A percentile compares a stretch with the other conserved stretches of the same genome.
These are phyloP conservation scores for Mimosa bimucronata DNA, from an alignment of 306 rosid species.

Conservation along the genomic window DNA sequence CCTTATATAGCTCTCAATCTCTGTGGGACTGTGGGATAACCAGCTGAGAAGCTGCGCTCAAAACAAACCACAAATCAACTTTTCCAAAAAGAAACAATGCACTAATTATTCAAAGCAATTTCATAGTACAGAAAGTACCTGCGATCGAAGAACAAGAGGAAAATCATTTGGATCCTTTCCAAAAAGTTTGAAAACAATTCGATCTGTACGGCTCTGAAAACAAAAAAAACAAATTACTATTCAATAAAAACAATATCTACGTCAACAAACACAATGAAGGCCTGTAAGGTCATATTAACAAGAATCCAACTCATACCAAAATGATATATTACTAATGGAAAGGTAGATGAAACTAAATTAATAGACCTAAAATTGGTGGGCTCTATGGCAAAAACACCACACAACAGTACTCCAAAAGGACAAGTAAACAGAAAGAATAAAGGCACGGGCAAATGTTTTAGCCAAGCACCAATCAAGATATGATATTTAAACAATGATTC, in stretches of 20 bases:
- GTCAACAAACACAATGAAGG: conserved; percentile 1
- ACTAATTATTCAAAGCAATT: conserved; percentile 29
- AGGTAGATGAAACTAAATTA: conserved; percentile 26
- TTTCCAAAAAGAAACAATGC: conserved; percentile 22
- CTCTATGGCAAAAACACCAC: not conserved
- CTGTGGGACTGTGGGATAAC: conserved; percentile 80
- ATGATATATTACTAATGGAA: conserved; percentile 9
- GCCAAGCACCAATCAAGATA: conserved; percentile 1
- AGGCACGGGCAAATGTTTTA: not conserved
- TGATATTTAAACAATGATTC: conserved; percentile 7
- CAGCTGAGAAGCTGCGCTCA: conserved; percentile 64
- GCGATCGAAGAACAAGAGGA: conserved; percentile 70
- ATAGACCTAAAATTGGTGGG: not conserved
- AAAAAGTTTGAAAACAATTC: conserved; percentile 90
- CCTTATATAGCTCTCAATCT: conserved; percentile 85
- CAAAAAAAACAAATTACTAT: conserved; percentile 30
- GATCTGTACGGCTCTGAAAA: conserved; percentile 83
- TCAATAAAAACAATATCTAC: conserved; percentile 4
- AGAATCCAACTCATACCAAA: not conserved
- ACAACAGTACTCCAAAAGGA: not conserved
- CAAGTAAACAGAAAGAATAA: not conserved
- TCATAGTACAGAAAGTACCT: conserved; percentile 55
- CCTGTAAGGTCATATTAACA: not conserved
- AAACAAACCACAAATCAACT: conserved; percentile 35
- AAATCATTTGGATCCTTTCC: conserved; percentile 89